Evolutionary conservation across 352 stramenopile genomes (phyloP), one percentile per base, ranked within the genome.

Genomic region (Phytophthora brassicae): DNA sequence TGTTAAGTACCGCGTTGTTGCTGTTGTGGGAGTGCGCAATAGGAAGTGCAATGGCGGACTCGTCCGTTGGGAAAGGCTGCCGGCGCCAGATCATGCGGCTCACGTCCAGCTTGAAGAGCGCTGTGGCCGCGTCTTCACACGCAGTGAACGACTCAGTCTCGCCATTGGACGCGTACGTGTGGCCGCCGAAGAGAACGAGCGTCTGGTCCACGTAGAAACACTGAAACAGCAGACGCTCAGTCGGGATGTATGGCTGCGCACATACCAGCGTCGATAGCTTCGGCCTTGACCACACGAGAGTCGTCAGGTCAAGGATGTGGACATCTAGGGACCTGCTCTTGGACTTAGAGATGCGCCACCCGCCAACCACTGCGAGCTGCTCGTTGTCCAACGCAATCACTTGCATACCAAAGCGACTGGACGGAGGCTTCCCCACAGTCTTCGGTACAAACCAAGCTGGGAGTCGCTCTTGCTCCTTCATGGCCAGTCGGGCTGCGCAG

Each of bases 21-120:
- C 72, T 77, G 45, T 46, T 45, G 46, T 84, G 74, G 0, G 66
- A 46, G 35, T 77, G 75, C 16, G 72, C 36, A 3, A 42, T 5
- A 19, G 68, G 72, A 14, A 70, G 19, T 19, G 60, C 12, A 19
- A 55, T 8, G 5, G 20, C 7, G 23, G 42, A 23, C 20, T 60
- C 64, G 3, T 36, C 17, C 12, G 19, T 39, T 41, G 54, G 39
- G 26, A 74, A 59, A 23, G 66, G 64, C 14, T 89, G 77, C 2
- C 68, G 65, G 6, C 80, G 75, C 80, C 83, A 92, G 58, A 92
- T 88, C 81, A 92, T 90, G 35, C 66, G 74, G 13, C 66, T 58
- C 22, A 87, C 29, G 31, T 90, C 77, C 28, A 92, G 72, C 26
- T 83, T 88, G 65, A 81, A 92, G 19, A 90, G 35, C 36, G 60